These are phyloP conservation scores for Onygenales sp. DNA, from an alignment of 2,329 filamentous ascomycete genomes.

Conservation along the genomic window DNA sequence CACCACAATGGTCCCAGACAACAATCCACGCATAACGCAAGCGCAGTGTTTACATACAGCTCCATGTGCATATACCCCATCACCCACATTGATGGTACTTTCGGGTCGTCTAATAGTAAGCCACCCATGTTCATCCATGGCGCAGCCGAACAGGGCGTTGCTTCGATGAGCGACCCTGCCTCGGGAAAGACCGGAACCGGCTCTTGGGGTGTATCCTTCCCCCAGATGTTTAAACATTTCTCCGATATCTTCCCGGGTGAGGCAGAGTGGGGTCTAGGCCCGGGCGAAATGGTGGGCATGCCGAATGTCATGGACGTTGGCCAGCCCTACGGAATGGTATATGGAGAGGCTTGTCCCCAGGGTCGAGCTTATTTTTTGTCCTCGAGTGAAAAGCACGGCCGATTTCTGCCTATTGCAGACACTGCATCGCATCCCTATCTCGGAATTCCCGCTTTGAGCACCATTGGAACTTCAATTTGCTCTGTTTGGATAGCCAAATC, in stretches of 20 bases:
- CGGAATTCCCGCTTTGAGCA: conserved; percentile 68
- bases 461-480: conserved; percentile 61
- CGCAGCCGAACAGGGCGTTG: conserved; percentile 64
- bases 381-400: conserved; percentile 63
- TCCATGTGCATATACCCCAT: conserved; percentile 72
- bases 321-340: conserved; percentile 70
- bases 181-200: conserved; percentile 57
- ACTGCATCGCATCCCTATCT: conserved; percentile 53
- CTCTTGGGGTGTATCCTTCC: conserved; percentile 71
- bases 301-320: conserved; percentile 90
- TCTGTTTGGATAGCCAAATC: conserved; percentile 89
- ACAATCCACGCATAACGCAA: conserved; percentile 54
- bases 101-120: conserved; percentile 61
- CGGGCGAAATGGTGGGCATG: conserved; percentile 63
- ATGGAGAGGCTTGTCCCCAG: conserved; percentile 78
- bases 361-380: conserved; percentile 72
- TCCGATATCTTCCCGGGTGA: conserved; percentile 66
- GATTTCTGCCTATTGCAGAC: conserved; percentile 57
- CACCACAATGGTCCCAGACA: conserved; percentile 45
- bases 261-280: conserved; percentile 65
- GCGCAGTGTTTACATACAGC: conserved; percentile 73
- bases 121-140: conserved; percentile 75
- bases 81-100: conserved; percentile 70
- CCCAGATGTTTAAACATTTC: conserved; percentile 66
- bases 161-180: conserved; percentile 72